Percentiles rank a stretch among this genome's conserved stretches.
Conservation (phyloP, 768 basidiomycete species). For the Kwoniella bestiolae region DNA sequence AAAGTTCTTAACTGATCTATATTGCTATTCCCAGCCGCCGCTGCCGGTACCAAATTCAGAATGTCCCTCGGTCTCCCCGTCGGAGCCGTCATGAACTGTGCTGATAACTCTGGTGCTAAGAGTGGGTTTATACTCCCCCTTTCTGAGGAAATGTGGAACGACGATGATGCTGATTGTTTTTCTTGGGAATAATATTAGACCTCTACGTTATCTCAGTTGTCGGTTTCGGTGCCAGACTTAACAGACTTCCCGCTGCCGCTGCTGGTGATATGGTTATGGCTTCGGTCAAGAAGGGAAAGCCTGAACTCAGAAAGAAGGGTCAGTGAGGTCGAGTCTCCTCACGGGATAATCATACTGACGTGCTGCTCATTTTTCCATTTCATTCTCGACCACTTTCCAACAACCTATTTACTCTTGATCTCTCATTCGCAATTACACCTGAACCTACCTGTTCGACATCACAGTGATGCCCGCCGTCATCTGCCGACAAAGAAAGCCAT, state of each 20-base stretch:
- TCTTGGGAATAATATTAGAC: constrained; percentile 38
- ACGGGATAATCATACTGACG: no score
- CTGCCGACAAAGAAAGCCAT: constrained; percentile 96
- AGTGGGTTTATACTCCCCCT: constrained; percentile 57
- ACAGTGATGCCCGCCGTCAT: constrained; percentile 96
- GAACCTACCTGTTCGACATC: no score
- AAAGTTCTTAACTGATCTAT: constrained; percentile 3
- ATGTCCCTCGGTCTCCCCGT: constrained; percentile 65
- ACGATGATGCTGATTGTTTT: background rate
- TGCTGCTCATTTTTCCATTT: background rate
- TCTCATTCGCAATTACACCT: no score
- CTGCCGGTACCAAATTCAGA: constrained; percentile 91
- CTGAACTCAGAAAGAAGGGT: constrained; percentile 99
- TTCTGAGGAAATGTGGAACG: no score
- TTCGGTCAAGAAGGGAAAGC: constrained; percentile 99
- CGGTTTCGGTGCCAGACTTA: constrained; percentile 92
- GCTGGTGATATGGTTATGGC: constrained; percentile 64
- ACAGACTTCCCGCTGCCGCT: constrained; percentile 87
- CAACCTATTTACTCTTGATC: no score
- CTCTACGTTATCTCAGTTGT: constrained; percentile 83
- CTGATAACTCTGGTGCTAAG: constrained; percentile 99
- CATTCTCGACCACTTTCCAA: background rate
- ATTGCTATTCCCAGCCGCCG: constrained; percentile 45
- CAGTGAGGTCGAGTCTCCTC: constrained; percentile 62
- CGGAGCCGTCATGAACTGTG: constrained; percentile 82